Evolutionary conservation across 768 basidiomycete genomes (phyloP).

Genomic region (Thelephora ganbajun): DNA sequence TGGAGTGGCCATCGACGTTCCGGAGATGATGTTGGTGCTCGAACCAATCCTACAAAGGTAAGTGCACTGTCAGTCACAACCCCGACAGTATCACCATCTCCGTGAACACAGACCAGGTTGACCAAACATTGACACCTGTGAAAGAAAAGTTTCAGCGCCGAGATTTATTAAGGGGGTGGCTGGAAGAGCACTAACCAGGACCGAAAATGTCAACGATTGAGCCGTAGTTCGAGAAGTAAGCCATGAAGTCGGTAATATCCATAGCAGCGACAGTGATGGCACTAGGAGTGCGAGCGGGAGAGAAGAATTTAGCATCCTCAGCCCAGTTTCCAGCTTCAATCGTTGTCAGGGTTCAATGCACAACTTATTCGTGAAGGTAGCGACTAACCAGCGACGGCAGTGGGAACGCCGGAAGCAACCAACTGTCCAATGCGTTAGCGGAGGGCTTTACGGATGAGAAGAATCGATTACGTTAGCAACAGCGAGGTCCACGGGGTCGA

Average conservation of each 20-base stretch:
- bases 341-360: no score
- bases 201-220: neutral
- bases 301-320: conserved; percentile 4
- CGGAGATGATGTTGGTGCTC: conserved; percentile 1
- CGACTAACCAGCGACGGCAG: conserved; percentile 9
- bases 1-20: conserved; percentile 8
- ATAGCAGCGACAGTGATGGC: conserved; percentile 7
- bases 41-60: no score
- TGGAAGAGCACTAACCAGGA: neutral
- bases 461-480: conserved; percentile 8
- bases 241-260: conserved; percentile 2
- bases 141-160: neutral
- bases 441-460: neutral
- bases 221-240: conserved; percentile 9
- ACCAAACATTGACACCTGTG: neutral
- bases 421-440: conserved; percentile 6
- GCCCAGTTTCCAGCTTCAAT: conserved; percentile 4
- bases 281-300: conserved; percentile 5
- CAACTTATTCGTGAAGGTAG: no score
- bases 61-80: no score
- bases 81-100: no score
- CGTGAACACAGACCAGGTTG: neutral
- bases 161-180: no score
- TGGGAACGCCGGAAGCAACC: conserved; percentile 18
- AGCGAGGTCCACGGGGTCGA: conserved; percentile 19